Conservation (phyloP, 2,329 filamentous ascomycete genomes). For the Ophiostoma piceae region DNA sequence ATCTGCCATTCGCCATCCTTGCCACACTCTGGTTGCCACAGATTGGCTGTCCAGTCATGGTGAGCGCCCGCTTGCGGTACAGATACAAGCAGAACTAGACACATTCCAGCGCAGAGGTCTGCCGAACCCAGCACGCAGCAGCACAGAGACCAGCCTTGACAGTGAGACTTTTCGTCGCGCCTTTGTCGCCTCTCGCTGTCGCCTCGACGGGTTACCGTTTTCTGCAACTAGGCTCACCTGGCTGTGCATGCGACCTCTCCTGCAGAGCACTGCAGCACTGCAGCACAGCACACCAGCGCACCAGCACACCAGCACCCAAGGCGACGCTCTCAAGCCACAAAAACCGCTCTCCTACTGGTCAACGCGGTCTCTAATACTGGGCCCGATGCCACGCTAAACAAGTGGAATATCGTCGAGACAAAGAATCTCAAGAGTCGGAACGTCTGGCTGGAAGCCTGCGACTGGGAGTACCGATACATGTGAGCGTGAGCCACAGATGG, state of each 20-base stretch:
- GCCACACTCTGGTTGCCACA: neutral
- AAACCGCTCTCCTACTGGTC: slow-evolving; percentile 15
- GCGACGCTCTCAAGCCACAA: neutral
- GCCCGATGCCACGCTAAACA: slow-evolving; percentile 20
- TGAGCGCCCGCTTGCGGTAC: neutral
- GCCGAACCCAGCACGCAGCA: neutral
- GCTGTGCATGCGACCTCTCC: neutral
- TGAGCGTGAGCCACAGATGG: neutral
- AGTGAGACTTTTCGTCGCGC: neutral
- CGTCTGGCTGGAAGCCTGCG: slow-evolving; percentile 2
- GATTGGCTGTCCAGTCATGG: neutral
- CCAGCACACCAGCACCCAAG: neutral
- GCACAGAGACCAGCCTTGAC: neutral
- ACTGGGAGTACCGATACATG: slow-evolving; percentile 21
- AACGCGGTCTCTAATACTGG: slow-evolving; percentile 19
- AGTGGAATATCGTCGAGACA: slow-evolving; percentile 18
- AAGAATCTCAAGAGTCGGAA: slow-evolving; percentile 10
- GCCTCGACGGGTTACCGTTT: neutral
- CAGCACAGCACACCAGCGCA: no score
- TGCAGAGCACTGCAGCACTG: neutral
- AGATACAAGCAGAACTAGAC: neutral
- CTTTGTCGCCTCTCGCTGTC: neutral
- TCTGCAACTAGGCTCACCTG: neutral
- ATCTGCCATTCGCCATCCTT: neutral
- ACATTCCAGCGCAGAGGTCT: neutral